Base-by-base conservation (phyloP, 768 basidiomycete species). In the Collybiopsis luxurians region DNA sequence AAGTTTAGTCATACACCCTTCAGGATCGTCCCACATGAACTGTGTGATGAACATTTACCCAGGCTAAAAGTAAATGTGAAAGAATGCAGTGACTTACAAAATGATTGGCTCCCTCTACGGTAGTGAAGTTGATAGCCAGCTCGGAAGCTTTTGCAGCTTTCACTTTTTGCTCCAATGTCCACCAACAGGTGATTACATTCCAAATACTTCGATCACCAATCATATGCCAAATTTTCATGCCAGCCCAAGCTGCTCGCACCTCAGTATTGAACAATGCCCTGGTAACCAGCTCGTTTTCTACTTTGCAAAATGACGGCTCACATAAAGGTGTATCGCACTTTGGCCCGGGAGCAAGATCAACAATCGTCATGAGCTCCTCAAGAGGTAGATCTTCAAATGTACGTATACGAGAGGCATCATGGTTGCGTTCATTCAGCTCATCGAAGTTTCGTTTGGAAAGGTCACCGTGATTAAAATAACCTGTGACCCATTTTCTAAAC, bases 401-500 rank as follows among this genome's bases (percentile, higher is more conserved):
- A 17, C 61, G 48, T 13, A 46, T 15, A 17, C 54, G 50, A 31
- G 59, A 7, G 17, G 48, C 11, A 50, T 27, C 27, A n/a, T 27
- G 28, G 1, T 30, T 17, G 26, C 28, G n/a, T 27, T 50, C 21
- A 4, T 12, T 9, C 11, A 50, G 31, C 1, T 27, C 21, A 15
- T 50, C 48, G 34, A 50, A 21, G 24, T 57, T 45, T 38, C 38
- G 64, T 5, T 42, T 57, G n/a, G 60, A 60, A n/a, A 65, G 55
- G 31, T 65, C 56, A 15, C 59, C 57, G 51, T 65, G 64, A 10
- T 49, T 3, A 36, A 63, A 65, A 30, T 61, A 60, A 11, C 38
- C 36, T 17, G 60, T 60, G 27, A 69, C 43, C 68, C 68, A 71
- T 19, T 62, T 43, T 0, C 34, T 61, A 19, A 71, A 68, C 0